Evolutionary conservation across 208 protist genomes (phyloP).

Genomic region (Sergeia podlipaevii): DNA sequence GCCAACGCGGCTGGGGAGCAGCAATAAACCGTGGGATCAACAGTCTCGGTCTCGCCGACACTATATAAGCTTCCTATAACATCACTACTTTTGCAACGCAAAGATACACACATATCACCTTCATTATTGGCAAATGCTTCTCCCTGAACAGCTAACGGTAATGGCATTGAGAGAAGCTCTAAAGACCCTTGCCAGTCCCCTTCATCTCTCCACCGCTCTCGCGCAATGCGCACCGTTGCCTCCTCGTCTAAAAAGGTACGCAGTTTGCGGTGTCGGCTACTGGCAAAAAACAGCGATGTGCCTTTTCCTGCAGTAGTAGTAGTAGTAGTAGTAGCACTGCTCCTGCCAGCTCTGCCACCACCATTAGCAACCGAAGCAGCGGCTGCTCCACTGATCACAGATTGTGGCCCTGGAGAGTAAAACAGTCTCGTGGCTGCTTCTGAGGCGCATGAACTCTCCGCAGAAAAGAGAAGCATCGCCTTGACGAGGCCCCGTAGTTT

Average conservation of each 20-base stretch:
- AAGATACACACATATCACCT: too few relatives aligned
- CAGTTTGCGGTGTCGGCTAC: too few relatives aligned
- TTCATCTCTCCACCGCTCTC: too few relatives aligned
- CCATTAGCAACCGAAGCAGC: neutral
- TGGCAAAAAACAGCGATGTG: too few relatives aligned
- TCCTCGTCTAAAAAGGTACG: too few relatives aligned
- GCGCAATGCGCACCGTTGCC: too few relatives aligned
- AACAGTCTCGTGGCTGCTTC: conserved; percentile 62
- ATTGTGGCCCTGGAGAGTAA: conserved; percentile 21
- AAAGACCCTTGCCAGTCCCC: too few relatives aligned
- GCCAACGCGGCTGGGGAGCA: conserved; percentile 19
- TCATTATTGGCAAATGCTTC: too few relatives aligned
- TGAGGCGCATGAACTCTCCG: conserved; percentile 37
- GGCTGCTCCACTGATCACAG: conserved; percentile 6
- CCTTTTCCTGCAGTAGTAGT: conserved; percentile 5
- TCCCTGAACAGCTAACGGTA: too few relatives aligned
- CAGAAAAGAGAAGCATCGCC: conserved; percentile 56
- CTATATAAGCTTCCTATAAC: too few relatives aligned
- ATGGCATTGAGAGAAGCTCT: too few relatives aligned
- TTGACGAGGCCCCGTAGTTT: conserved; percentile 8
- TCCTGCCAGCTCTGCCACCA: neutral
- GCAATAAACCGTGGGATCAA: conserved; percentile 22
- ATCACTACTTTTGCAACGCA: conserved; percentile 16
- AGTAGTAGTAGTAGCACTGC: conserved; percentile 14
- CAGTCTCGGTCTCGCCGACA: too few relatives aligned